These are phyloP conservation scores for Nicotiana attenuata DNA, from an alignment of 257 asterid genomes.

Conservation along the genomic window DNA sequence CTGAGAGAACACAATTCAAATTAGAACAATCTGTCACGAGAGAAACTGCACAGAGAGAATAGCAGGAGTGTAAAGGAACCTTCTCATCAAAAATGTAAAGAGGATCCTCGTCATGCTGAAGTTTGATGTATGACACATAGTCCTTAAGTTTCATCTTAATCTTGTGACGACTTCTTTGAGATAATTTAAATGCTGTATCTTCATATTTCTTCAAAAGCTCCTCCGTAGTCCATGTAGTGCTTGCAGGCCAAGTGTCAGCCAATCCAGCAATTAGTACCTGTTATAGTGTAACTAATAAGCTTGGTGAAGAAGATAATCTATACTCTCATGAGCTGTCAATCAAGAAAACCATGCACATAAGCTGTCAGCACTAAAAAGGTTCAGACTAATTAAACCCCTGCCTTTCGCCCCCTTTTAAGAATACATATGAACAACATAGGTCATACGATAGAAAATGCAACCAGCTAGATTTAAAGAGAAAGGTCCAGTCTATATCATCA, in stretches of 20 bases:
- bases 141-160: slow-evolving; percentile 75
- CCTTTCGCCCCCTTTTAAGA: background rate
- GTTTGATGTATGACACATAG: slow-evolving; percentile 64
- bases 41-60: slow-evolving; percentile 18
- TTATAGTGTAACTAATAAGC: slow-evolving; percentile 13
- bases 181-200: slow-evolving; percentile 64
- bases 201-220: slow-evolving; percentile 58
- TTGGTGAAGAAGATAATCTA: slow-evolving; percentile 9
- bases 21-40: slow-evolving; percentile 15
- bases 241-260: slow-evolving; percentile 89
- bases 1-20: slow-evolving; percentile 35
- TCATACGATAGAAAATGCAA: background rate
- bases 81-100: slow-evolving; percentile 85
- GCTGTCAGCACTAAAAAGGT: background rate
- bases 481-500: background rate
- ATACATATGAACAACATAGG: background rate
- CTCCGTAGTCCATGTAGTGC: slow-evolving; percentile 71
- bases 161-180: slow-evolving; percentile 77
- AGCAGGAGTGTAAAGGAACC: slow-evolving; percentile 37
- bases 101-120: slow-evolving; percentile 98
- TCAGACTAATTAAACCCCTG: background rate
- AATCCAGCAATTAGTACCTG: slow-evolving; percentile 82
- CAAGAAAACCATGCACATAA: background rate
- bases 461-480: background rate
- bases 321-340: slow-evolving; percentile 12